A percentile compares a stretch with the other conserved stretches of the same genome.
Conservation (phyloP, 257 asterid genomes). For the Salvia hispanica region DNA sequence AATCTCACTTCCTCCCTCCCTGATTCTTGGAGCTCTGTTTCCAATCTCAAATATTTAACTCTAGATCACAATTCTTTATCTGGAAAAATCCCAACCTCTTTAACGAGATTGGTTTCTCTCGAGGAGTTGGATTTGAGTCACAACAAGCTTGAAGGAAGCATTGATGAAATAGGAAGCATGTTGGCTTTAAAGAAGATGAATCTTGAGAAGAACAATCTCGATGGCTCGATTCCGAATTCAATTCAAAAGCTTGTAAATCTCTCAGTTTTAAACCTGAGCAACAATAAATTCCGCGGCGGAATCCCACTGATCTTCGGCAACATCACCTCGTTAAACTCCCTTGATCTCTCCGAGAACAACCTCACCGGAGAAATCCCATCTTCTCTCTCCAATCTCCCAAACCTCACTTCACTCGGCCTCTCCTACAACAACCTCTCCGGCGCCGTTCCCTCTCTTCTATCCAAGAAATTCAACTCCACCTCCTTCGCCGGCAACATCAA, state of each 20-base stretch:
- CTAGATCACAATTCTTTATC: constrained; percentile 62
- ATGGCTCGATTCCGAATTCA: too few relatives aligned
- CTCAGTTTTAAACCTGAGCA: too few relatives aligned
- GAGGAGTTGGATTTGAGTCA: neutral
- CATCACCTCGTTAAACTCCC: constrained; percentile 46
- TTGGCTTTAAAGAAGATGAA: too few relatives aligned
- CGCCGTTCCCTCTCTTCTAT: constrained; percentile 57
- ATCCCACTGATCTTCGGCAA: constrained; percentile 63
- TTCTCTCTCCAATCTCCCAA: constrained; percentile 46
- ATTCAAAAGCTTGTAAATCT: too few relatives aligned
- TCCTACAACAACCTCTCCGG: constrained; percentile 87
- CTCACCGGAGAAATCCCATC: constrained; percentile 71
- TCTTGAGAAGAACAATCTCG: too few relatives aligned
- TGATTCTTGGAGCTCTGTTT: constrained; percentile 44
- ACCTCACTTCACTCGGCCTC: constrained; percentile 61
- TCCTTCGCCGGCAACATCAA: constrained; percentile 72
- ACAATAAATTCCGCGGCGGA: constrained; percentile 50
- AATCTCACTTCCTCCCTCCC: constrained; percentile 74
- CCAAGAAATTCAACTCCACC: constrained; percentile 69
- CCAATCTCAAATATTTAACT: constrained; percentile 44
- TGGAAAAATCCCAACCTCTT: constrained; percentile 64
- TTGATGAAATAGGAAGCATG: too few relatives aligned
- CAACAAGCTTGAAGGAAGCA: too few relatives aligned
- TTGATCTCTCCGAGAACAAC: constrained; percentile 71
- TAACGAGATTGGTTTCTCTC: constrained; percentile 50